Percentiles rank a stretch among this genome's conserved stretches.
Conservation (phyloP, 192 early-diverging fungal genomes). For the Endogone sp. region DNA sequence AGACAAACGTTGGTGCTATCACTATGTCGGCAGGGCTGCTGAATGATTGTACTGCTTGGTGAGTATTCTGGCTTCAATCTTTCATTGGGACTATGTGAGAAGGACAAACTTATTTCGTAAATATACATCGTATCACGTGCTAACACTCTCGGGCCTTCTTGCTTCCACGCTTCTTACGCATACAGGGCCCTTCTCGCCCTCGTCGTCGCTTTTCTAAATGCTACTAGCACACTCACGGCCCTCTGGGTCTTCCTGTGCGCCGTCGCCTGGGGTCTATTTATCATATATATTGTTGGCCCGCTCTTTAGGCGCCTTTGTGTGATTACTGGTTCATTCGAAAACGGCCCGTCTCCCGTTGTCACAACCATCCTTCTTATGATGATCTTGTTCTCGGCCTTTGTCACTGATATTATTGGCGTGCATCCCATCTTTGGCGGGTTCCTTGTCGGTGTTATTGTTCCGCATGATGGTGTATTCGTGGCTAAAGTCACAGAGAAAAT, state of each 20-base stretch:
- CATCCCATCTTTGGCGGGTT: constrained; percentile 96
- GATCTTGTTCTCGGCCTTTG: constrained; percentile 68
- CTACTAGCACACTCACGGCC: constrained; percentile 60
- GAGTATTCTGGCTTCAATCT: constrained; percentile 22
- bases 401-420: constrained; percentile 85
- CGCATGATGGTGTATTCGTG: constrained; percentile 85
- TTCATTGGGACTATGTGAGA: not conserved
- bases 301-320: constrained; percentile 48
- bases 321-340: constrained; percentile 43
- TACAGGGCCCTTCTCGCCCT: constrained; percentile 60
- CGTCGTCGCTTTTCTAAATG: constrained; percentile 83
- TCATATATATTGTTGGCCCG: constrained; percentile 67
- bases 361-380: constrained; percentile 73
- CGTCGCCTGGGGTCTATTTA: constrained; percentile 65
- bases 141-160: constrained; percentile 1
- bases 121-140: not conserved
- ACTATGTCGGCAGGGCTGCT: constrained; percentile 82
- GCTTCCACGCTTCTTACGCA: not conserved
- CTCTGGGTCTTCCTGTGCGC: constrained; percentile 80
- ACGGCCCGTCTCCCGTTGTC: constrained; percentile 51
- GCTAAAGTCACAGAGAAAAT: constrained; percentile 87
- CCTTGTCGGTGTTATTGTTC: constrained; percentile 79
- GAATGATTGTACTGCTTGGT: constrained; percentile 90
- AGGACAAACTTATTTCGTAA: not conserved
- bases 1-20: constrained; percentile 76